phyloP scores from a whole-genome alignment of 179 eudicot species.

The Vitellaria paradoxa region DNA sequence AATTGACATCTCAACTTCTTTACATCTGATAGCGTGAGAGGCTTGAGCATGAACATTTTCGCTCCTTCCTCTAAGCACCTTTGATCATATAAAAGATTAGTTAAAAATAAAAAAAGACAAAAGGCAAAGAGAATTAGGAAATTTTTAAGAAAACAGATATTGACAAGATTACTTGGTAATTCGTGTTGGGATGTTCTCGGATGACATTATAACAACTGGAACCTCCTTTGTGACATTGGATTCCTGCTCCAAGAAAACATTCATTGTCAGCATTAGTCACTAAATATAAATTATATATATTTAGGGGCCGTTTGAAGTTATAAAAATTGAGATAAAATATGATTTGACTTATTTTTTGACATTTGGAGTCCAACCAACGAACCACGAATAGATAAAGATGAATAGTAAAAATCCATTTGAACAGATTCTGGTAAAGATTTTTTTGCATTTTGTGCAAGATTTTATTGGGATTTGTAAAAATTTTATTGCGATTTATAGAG shows the following conservation, averaged over 20 bases:
- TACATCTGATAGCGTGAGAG: constrained; percentile 50
- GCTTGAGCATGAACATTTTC: constrained; percentile 52
- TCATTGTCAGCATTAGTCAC: background rate
- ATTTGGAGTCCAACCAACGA: too few species aligned
- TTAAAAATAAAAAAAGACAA: background rate
- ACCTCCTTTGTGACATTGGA: constrained; percentile 48
- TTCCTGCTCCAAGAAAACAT: constrained; percentile 33
- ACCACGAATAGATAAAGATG: too few species aligned
- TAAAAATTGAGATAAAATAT: too few species aligned
- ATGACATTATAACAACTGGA: constrained; percentile 61
- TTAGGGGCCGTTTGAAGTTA: too few species aligned
- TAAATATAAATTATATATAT: background rate
- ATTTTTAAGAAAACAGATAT: background rate
- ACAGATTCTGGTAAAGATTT: too few species aligned
- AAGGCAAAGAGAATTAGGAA: background rate
- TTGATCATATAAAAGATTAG: background rate
- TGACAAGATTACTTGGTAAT: constrained; percentile 37
- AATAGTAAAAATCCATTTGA: too few species aligned
- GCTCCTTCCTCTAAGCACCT: constrained; percentile 69
- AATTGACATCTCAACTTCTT: constrained; percentile 43
- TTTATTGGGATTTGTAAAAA: too few species aligned
- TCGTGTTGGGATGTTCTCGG: constrained; percentile 50
- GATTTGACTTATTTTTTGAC: too few species aligned
- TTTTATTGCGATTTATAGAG: too few species aligned
- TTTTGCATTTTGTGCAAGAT: too few species aligned